Percentiles rank a stretch among this genome's conserved stretches.
Evolutionary conservation across 352 stramenopile genomes (phyloP).

Genomic region (Phytophthora crassamura): DNA sequence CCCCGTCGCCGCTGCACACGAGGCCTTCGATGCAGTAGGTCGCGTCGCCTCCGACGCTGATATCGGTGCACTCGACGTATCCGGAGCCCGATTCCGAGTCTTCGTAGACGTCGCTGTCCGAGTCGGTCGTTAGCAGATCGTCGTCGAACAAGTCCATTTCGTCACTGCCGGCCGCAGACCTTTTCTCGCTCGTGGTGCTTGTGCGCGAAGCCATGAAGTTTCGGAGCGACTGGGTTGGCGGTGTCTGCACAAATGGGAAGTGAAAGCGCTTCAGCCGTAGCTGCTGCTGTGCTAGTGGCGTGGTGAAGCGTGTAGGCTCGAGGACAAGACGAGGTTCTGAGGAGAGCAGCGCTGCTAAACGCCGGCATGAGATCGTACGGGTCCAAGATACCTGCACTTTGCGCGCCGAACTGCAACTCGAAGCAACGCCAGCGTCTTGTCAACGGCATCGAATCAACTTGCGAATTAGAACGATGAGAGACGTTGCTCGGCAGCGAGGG

Average conservation of each 20-base stretch:
- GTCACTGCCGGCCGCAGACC: background rate
- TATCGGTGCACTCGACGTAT: constrained; percentile 36
- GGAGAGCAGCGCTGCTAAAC: background rate
- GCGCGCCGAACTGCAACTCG: too few species aligned
- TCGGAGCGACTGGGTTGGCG: background rate
- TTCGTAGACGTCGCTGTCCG: background rate
- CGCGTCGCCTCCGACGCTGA: constrained; percentile 48
- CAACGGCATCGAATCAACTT: too few species aligned
- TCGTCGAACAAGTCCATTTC: constrained; percentile 3
- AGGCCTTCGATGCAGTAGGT: constrained; percentile 47
- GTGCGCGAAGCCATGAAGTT: background rate
- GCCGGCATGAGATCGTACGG: background rate
- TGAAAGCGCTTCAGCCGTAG: background rate
- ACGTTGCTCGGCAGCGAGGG: too few species aligned
- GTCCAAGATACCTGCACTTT: background rate
- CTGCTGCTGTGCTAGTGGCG: too few species aligned
- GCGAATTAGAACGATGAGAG: too few species aligned
- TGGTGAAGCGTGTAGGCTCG: background rate
- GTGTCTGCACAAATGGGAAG: constrained; percentile 4
- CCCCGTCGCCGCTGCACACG: constrained; percentile 40
- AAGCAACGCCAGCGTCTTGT: background rate
- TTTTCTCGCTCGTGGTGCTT: background rate
- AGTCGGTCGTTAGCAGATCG: background rate
- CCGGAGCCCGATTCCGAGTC: background rate
- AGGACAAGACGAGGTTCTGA: constrained; percentile 2